Percentiles rank a stretch among this genome's conserved stretches.
Conservation (phyloP, 2,329 filamentous ascomycete genomes). For the Emmonsiellopsis sp. region DNA sequence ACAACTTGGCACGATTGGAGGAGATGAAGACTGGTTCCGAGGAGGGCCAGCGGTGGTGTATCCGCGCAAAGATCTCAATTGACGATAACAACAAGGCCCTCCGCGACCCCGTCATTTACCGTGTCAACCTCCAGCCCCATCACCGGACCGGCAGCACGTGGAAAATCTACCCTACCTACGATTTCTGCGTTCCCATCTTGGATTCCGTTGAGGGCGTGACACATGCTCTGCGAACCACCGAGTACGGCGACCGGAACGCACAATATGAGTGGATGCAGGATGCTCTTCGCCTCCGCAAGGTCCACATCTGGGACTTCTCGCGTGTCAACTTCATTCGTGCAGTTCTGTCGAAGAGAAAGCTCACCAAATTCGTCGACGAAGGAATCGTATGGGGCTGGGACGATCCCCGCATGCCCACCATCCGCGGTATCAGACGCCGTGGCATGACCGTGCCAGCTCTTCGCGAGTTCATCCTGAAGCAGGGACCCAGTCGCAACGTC, state of each 20-base stretch:
- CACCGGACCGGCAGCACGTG: constrained; percentile 56
- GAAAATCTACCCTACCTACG: constrained; percentile 61
- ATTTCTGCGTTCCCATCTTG: constrained; percentile 56
- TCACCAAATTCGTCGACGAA: constrained; percentile 41
- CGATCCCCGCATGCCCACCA: constrained; percentile 43
- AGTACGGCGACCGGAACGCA: constrained; percentile 46
- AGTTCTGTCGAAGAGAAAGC: constrained; percentile 43
- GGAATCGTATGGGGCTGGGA: constrained; percentile 44
- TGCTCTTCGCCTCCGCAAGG: constrained; percentile 36
- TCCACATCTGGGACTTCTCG: constrained; percentile 45
- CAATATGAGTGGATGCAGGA: constrained; percentile 46
- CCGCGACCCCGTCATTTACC: constrained; percentile 94
- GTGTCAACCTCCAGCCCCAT: constrained; percentile 65
- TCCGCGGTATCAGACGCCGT: constrained; percentile 41
- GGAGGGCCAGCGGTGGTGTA: constrained; percentile 76
- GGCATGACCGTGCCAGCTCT: constrained; percentile 19
- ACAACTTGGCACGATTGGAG: constrained; percentile 77
- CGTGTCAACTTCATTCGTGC: constrained; percentile 46
- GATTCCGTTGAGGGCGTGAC: constrained; percentile 56
- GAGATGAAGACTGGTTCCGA: constrained; percentile 85
- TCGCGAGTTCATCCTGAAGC: constrained; percentile 32
- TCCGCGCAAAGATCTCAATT: constrained; percentile 86
- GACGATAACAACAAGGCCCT: constrained; percentile 93
- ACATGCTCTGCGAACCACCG: constrained; percentile 56
- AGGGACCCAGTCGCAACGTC: constrained; percentile 32